phyloP scores from a whole-genome alignment of 352 stramenopile species.

The Peronosclerospora sorghi region DNA sequence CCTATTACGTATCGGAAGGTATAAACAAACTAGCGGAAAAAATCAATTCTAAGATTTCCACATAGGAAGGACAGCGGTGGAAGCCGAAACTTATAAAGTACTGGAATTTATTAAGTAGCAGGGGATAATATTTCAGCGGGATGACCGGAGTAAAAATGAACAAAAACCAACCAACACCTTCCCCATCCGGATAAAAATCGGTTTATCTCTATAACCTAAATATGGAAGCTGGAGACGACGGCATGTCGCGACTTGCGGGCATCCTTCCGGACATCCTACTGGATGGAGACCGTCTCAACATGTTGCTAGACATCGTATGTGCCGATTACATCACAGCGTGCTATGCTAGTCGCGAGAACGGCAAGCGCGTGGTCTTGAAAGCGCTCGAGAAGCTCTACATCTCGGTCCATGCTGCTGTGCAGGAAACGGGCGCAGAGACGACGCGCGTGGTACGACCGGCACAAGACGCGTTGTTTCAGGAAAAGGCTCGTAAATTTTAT shows the following conservation, averaged over 20 bases:
- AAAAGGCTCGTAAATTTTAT: slow-evolving; percentile 41
- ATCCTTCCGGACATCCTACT: slow-evolving; percentile 54
- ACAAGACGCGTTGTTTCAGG: slow-evolving; percentile 39
- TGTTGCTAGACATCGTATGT: slow-evolving; percentile 80
- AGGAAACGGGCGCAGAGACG: slow-evolving; percentile 9
- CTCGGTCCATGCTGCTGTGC: slow-evolving; percentile 39
- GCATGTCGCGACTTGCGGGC: slow-evolving; percentile 6
- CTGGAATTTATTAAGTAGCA: no score
- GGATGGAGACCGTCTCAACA: slow-evolving; percentile 66
- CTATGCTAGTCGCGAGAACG: slow-evolving; percentile 78
- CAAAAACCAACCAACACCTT: no score
- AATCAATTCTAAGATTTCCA: no score
- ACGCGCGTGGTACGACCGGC: slow-evolving; percentile 11
- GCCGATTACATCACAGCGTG: slow-evolving; percentile 80
- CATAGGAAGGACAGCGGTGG: no score
- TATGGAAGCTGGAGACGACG: slow-evolving; percentile 5
- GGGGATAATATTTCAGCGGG: no score
- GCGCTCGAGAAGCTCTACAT: slow-evolving; percentile 74
- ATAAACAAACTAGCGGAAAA: no score
- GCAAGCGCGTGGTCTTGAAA: slow-evolving; percentile 63
- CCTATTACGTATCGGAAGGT: no score
- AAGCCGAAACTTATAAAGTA: no score
- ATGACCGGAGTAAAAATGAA: no score
- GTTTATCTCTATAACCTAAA: no score
- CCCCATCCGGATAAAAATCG: no score